phyloP scores from a whole-genome alignment of 2,329 filamentous ascomycete species.

The Neonectria coccinea region DNA sequence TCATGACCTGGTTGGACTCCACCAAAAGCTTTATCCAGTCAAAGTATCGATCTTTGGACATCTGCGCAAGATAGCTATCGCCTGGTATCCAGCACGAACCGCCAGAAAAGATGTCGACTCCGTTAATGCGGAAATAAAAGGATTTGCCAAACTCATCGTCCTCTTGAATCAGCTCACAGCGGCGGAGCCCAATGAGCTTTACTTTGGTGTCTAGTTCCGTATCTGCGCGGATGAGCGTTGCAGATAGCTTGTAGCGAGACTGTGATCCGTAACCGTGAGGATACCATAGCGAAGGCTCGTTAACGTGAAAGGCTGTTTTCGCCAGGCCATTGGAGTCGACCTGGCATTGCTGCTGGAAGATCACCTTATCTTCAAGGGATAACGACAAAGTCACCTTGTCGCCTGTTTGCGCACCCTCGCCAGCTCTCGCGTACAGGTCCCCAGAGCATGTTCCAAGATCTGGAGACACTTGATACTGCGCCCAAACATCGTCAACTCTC shows the following conservation, averaged over 20 bases:
- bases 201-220: background rate
- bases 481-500: constrained; percentile 69
- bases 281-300: constrained; percentile 17
- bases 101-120: constrained; percentile 77
- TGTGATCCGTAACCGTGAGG: constrained; percentile 29
- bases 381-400: constrained; percentile 3
- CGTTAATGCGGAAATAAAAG: constrained; percentile 82
- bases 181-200: constrained; percentile 15
- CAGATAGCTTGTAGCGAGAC: constrained; percentile 18
- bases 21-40: constrained; percentile 78
- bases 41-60: constrained; percentile 70
- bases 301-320: background rate
- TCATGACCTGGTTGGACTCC: constrained; percentile 55
- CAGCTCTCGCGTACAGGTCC: background rate
- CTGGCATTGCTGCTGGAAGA: background rate
- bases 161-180: constrained; percentile 41
- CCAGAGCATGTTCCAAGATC: constrained; percentile 14
- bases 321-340: constrained; percentile 1
- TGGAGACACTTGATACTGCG: constrained; percentile 14
- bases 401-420: background rate
- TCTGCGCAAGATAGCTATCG: constrained; percentile 79
- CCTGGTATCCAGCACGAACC: constrained; percentile 85
- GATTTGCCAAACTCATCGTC: constrained; percentile 71
- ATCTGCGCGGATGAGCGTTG: background rate
- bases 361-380: background rate